phyloP scores from a whole-genome alignment of 2,329 filamentous ascomycete species.

The Colletotrichum sp. region DNA sequence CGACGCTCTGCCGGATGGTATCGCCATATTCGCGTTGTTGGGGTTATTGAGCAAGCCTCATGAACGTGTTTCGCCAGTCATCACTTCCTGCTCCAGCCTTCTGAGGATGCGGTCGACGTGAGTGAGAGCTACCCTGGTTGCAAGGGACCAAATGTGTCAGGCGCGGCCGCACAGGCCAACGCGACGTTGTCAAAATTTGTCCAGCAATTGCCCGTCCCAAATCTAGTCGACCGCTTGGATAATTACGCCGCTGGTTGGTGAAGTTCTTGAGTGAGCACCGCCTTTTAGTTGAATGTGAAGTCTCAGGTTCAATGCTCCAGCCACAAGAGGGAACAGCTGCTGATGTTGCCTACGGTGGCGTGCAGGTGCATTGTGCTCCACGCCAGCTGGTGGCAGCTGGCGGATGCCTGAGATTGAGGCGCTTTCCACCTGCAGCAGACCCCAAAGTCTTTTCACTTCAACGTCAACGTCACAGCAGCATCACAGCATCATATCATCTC shows the following conservation, averaged over 20 bases:
- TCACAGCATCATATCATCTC: background rate
- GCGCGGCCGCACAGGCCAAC: conserved; percentile 10
- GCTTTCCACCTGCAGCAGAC: background rate
- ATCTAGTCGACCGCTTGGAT: background rate
- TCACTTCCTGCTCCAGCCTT: background rate
- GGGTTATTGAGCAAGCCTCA: background rate
- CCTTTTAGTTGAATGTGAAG: conserved; percentile 6
- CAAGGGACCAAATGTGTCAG: conserved; percentile 7
- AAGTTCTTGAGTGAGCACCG: background rate
- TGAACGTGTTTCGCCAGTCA: background rate
- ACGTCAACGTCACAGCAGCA: background rate
- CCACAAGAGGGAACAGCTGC: background rate
- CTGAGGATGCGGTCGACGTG: background rate
- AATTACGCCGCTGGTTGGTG: background rate
- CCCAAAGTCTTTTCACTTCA: background rate
- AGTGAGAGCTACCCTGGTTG: background rate
- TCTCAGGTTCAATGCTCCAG: conserved; percentile 2
- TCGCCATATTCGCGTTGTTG: conserved; percentile 50
- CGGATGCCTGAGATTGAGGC: background rate
- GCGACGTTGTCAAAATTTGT: background rate
- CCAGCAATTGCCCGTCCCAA: background rate
- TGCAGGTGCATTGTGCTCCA: background rate
- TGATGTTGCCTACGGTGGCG: conserved; percentile 11
- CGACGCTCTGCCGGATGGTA: conserved; percentile 69
- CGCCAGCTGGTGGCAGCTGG: background rate